These are phyloP conservation scores for Fusarium duplospermum DNA, from an alignment of 2,329 filamentous ascomycete genomes.

Conservation along the genomic window DNA sequence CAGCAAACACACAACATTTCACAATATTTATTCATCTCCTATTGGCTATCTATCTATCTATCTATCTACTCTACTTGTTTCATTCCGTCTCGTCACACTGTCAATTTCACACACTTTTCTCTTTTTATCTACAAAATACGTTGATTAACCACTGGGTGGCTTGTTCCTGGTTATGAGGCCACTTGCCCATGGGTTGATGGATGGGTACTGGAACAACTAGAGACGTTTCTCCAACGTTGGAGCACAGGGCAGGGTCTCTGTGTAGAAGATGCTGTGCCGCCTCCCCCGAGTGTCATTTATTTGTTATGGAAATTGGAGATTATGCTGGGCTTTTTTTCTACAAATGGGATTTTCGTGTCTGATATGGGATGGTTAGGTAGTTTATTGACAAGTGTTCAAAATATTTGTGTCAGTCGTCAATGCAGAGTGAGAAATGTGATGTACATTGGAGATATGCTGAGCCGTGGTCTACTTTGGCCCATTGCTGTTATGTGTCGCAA, in stretches of 20 bases:
- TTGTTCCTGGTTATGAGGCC: not conserved
- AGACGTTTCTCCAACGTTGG: not conserved
- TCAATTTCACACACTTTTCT: not conserved
- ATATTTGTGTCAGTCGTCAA: not conserved
- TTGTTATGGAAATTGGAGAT: not conserved
- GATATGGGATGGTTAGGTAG: not conserved
- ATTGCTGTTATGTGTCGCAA: not conserved
- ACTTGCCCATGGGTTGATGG: not conserved
- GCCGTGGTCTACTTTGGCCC: not conserved
- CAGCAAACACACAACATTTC: not conserved
- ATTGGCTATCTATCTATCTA: not conserved
- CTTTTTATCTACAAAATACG: not conserved
- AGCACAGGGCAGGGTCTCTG: not conserved
- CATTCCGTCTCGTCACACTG: not conserved
- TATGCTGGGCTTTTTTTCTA: not conserved
- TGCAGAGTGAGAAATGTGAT: not conserved
- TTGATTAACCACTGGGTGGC: not conserved
- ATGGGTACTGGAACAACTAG: not conserved
- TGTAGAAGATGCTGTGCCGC: conserved; percentile 3
- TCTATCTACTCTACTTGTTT: not conserved
- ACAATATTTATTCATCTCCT: conserved; percentile 1
- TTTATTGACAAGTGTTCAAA: conserved; percentile 6
- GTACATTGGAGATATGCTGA: not conserved
- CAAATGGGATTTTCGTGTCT: not conserved
- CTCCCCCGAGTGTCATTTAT: not conserved